Conservation (phyloP, 2,329 filamentous ascomycete species). For the Trichoderma koningii region DNA sequence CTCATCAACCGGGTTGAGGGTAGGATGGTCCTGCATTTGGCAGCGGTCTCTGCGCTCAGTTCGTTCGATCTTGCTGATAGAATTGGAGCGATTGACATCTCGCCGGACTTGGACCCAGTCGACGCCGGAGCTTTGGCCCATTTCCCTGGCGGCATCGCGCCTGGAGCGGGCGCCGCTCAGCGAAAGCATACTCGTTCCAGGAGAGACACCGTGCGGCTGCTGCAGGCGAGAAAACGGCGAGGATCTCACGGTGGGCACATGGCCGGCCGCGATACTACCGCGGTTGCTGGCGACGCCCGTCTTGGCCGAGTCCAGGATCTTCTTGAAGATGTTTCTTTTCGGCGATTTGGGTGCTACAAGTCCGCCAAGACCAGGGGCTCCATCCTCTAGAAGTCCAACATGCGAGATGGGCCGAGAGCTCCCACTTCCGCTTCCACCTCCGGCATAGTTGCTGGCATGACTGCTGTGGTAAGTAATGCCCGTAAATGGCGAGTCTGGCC, state of each 20-base stretch:
- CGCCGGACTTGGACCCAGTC: slow-evolving; percentile 98
- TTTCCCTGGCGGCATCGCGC: slow-evolving; percentile 65
- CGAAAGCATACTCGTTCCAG: slow-evolving; percentile 48
- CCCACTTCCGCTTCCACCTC: slow-evolving; percentile 24
- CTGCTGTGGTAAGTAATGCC: slow-evolving; percentile 91
- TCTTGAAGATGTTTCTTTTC: slow-evolving; percentile 90
- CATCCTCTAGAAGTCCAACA: slow-evolving; percentile 65
- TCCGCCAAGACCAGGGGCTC: slow-evolving; percentile 72
- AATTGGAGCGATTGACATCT: slow-evolving; percentile 94
- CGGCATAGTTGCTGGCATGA: slow-evolving; percentile 62
- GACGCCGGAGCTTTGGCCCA: slow-evolving; percentile 63
- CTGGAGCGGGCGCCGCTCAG: slow-evolving; percentile 42
- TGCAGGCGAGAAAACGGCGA: slow-evolving; percentile 48
- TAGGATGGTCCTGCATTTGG: slow-evolving; percentile 89
- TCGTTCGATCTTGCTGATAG: slow-evolving; percentile 83
- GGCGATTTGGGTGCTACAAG: slow-evolving; percentile 74
- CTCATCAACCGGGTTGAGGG: slow-evolving; percentile 86
- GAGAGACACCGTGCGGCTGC: slow-evolving; percentile 45
- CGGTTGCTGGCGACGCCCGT: slow-evolving; percentile 88
- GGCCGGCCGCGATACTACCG: slow-evolving; percentile 71
- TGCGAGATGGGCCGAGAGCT: slow-evolving; percentile 64
- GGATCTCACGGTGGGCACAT: slow-evolving; percentile 46
- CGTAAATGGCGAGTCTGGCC: slow-evolving; percentile 67
- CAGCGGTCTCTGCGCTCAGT: slow-evolving; percentile 84
- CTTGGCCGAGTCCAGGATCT: slow-evolving; percentile 91